phyloP scores from a whole-genome alignment of 2,329 filamentous ascomycete species.

The Fusarium redolens region DNA sequence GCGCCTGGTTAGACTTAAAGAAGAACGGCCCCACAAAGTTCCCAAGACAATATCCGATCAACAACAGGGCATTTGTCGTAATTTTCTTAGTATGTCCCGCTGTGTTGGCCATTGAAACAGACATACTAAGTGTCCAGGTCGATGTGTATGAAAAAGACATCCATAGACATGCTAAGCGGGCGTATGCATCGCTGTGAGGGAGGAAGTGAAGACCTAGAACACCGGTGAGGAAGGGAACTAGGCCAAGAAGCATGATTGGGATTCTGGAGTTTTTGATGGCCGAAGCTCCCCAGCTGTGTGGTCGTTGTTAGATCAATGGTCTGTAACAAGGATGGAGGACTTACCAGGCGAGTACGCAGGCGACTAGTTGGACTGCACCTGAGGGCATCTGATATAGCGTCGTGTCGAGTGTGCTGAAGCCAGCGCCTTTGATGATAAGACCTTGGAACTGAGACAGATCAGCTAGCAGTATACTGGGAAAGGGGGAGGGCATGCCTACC shows the following conservation, averaged over 20 bases:
- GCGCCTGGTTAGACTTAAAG: conserved; percentile 46
- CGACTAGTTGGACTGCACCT: conserved; percentile 26
- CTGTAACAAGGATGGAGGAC: not conserved
- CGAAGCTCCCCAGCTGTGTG: conserved; percentile 13
- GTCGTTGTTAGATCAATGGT: not conserved
- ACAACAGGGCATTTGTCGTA: conserved; percentile 58
- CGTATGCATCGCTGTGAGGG: conserved; percentile 24
- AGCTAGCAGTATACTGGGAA: too few relatives aligned
- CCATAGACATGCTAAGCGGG: conserved; percentile 44
- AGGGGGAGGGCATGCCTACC: too few relatives aligned
- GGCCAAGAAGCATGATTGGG: conserved; percentile 17
- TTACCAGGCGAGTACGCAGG: conserved; percentile 32
- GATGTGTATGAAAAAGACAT: conserved; percentile 44
- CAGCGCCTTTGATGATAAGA: conserved; percentile 39
- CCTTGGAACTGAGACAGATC: conserved; percentile 20
- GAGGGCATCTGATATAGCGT: conserved; percentile 38
- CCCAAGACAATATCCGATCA: conserved; percentile 56
- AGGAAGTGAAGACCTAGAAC: conserved; percentile 26
- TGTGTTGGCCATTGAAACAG: conserved; percentile 37
- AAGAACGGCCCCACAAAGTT: conserved; percentile 57
- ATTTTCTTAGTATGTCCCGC: conserved; percentile 55
- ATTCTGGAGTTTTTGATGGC: conserved; percentile 22
- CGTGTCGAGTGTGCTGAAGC: conserved; percentile 31
- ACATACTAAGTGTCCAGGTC: conserved; percentile 45
- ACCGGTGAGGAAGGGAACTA: conserved; percentile 24